Conservation (phyloP, 2,329 filamentous ascomycete species). For the Cladophialophora chaetospira region DNA sequence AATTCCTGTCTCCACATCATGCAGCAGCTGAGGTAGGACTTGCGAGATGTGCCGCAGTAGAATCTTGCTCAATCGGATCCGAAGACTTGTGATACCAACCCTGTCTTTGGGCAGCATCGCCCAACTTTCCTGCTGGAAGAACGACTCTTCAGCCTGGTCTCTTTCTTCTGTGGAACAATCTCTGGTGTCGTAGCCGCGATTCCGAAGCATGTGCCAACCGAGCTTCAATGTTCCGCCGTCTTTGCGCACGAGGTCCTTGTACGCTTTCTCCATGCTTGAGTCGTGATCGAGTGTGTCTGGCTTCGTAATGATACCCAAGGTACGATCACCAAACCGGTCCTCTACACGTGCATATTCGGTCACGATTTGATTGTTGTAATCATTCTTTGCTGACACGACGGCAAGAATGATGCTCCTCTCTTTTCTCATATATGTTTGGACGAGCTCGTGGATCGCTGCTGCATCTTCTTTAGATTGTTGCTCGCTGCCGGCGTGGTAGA, state of each 20-base stretch:
- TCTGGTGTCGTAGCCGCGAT: conserved; percentile 28
- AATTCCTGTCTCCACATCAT: conserved; percentile 36
- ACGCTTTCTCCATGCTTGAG: conserved; percentile 42
- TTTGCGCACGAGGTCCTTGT: conserved; percentile 44
- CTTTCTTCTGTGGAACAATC: conserved; percentile 27
- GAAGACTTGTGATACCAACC: conserved; percentile 30
- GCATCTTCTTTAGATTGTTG: conserved; percentile 47
- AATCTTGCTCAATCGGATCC: conserved; percentile 31
- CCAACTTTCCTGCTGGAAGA: conserved; percentile 32
- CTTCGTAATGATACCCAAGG: conserved; percentile 28
- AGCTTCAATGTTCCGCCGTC: conserved; percentile 35
- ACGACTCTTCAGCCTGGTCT: conserved; percentile 26
- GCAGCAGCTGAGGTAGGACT: conserved; percentile 31
- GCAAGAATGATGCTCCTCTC: conserved; percentile 51
- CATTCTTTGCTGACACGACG: conserved; percentile 48
- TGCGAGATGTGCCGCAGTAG: conserved; percentile 31
- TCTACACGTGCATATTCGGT: conserved; percentile 39
- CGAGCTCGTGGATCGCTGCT: conserved; percentile 54
- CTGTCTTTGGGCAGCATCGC: conserved; percentile 17
- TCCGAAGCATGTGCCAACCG: conserved; percentile 38
- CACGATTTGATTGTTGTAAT: conserved; percentile 46
- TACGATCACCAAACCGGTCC: conserved; percentile 20
- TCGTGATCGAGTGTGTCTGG: conserved; percentile 35
- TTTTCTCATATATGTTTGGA: conserved; percentile 45
- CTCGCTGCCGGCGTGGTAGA: conserved; percentile 38